Base-by-base conservation (phyloP, 768 basidiomycete genomes). In the Favolaschia claudopus region DNA sequence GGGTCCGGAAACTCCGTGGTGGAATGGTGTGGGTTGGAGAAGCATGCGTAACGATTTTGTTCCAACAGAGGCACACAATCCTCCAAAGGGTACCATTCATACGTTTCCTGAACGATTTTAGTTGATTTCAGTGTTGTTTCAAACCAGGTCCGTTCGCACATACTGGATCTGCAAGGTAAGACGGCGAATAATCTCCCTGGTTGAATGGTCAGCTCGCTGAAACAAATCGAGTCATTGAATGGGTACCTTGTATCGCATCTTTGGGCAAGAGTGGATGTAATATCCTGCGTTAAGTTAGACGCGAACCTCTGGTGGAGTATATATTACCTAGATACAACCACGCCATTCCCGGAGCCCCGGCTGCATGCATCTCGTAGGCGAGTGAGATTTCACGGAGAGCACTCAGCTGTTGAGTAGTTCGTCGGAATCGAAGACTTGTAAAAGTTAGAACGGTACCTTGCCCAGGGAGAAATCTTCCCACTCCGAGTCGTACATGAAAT, bases 241-340 rank as follows among this genome's bases (percentile, higher is more conserved):
- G n/a, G n/a, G n/a, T n/a, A n/a, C n/a, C n/a, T 99, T 99, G 75
- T 99, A 99, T 53, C 82, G 82, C 97, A 99, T 99, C 74, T 99
- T 99, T 47, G 78, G 85, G 69, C 96, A 98, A 2, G 91, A 87
- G 65, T 97, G 84, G 34, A 99, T 91, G 72, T 98, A 99, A 72
- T 87, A 98, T 7, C 96, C 96, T 97, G 66, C 25, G 40, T 34
- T 12, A 34, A 63, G 25, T 36, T 8, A 24, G 27, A 36, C 22
- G 19, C 17, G 51, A 27, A 42, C 27, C 20, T 25, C 5, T 12
- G 7, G 22, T 45, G 13, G 13, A 48, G 22, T 44, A 7, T 17
- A 4, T 63, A 82, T 60, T 62, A 93, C 96, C 97, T 89, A 99
- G 91, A 70, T 97, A 97, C 22, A 96, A 75, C 58, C 81, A 89